Conservation (phyloP, 2,329 filamentous ascomycete species). For the Diaporthe eres region DNA sequence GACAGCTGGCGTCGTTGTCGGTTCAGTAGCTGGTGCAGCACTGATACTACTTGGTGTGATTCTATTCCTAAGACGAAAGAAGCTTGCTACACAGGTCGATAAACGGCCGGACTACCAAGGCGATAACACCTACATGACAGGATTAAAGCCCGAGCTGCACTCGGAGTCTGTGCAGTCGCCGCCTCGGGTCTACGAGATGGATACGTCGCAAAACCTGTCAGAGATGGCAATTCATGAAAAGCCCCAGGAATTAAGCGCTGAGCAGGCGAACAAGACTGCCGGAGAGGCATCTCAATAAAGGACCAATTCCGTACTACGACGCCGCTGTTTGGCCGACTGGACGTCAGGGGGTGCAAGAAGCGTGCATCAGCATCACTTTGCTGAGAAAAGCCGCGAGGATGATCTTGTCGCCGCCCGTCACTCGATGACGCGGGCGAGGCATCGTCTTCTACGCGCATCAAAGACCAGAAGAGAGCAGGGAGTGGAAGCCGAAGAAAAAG, state of each 20-base stretch:
- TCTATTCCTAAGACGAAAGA: neutral
- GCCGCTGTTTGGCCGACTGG: neutral
- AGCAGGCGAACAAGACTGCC: neutral
- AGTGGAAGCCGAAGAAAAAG: neutral
- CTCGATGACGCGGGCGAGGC: neutral
- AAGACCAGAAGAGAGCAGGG: neutral
- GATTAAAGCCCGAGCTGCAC: constrained; percentile 12
- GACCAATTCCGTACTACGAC: neutral
- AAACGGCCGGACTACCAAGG: neutral
- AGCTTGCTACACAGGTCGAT: neutral
- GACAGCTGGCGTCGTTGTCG: constrained; percentile 32
- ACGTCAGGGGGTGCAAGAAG: neutral
- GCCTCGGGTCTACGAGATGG: constrained; percentile 13
- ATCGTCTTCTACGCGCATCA: neutral
- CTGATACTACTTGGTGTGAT: constrained; percentile 15
- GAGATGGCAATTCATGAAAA: constrained; percentile 12
- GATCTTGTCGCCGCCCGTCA: neutral
- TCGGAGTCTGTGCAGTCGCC: neutral
- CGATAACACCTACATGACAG: neutral
- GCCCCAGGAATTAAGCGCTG: neutral
- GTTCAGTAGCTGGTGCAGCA: neutral
- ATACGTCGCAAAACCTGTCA: neutral
- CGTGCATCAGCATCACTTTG: neutral
- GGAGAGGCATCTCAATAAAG: neutral
- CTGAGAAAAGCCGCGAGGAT: neutral